Base-by-base conservation (phyloP, 2,329 filamentous ascomycete genomes). In the Aureobasidium subglaciale region DNA sequence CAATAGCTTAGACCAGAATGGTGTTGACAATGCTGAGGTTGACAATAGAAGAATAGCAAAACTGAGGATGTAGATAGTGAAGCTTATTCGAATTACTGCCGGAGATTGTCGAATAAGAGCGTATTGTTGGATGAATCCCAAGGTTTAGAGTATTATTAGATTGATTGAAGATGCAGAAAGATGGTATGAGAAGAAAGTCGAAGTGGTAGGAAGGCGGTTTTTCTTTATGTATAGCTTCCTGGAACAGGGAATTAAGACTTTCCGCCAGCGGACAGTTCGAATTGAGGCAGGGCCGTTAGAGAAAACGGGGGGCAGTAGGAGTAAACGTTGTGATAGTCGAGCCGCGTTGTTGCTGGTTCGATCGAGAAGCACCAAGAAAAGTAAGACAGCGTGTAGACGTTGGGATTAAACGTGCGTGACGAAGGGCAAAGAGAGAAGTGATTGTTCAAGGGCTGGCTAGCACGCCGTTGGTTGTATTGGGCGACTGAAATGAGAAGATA, bases 231-330 rank as follows among this genome's bases (percentile, higher is more conserved):
- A 55, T 48, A 58, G 38, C 50, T 54, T 34, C n/a, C 18, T 16
- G 32, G 18, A 42, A 58, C 59, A 53, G 62, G 57, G 58, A 61
- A 41, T 54, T 55, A 40, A 59, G 59, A 63, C 62, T 65, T 63
- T 60, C 66, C 66, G 58, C 66, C 66, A 62, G 66, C 66, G 66
- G 66, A 65, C 57, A 62, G 63, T 62, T 65, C 48, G 37, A 57
- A 53, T 42, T 34, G 56, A 54, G 56, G 56, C 49, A 57, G 56
- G 56, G 29, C 45, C 46, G 55, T 57, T 57, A 34, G 38, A 18
- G 34, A 24, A 24, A 50, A 57, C 55, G 52, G 40, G 38, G 40
- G 41, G 13, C 42, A 43, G 43, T 41, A 56, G 41, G 48, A 48
- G 54, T 56, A 16, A 45, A 56, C 35, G 54, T 41, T 48, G 42